Evolutionary conservation across 2,329 filamentous ascomycete species (phyloP), one percentile per base, ranked within the genome.

Genomic region (Cladosporium phlei): DNA sequence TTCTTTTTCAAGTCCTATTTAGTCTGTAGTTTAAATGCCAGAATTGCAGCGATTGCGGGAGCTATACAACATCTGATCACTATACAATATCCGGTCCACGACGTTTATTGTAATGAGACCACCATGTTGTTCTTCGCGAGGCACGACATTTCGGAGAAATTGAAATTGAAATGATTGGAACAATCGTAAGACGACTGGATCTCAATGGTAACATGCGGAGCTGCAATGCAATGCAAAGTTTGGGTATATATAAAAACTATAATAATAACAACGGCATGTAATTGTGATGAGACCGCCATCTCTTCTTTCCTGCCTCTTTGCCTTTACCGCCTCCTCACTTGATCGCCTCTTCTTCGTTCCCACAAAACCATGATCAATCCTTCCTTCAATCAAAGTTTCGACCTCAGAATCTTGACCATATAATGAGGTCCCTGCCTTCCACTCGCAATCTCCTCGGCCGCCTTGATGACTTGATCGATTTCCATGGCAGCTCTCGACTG

Each of bases 391-490:
- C 30, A 43, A 16, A 45, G 32, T 24, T 45, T 45, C 22, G 32
- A 37, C 32, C 42, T 34, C 16, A 45, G 27, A 3, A 45, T 25
- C 16, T 37, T 45, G 17, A 45, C 30, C 2, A 45, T 29, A 20
- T 35, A 45, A 37, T 45, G 42, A 5, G 42, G 42, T 14, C 42
- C 42, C 12, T 27, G 35, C 16, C 24, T 25, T 7, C 24, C 30
- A 7, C 9, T 28, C 4, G 42, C 42, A 16, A 39, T 29, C 5
- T 37, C 22, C 17, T 45, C 42, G 5, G 42, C 32, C 22, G 30
- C 30, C 19, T 45, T 45, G 32, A 45, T 34, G 12, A 45, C 25
- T 21, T 45, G 32, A n/a, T 45, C 20, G 8, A 45, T 29, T 12
- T 44, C 29, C 40, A 44, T 35, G 11, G 16, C 32, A 11, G 24